Conservation (phyloP, 805 yeast species). For the Lipomyces mesembrius region DNA sequence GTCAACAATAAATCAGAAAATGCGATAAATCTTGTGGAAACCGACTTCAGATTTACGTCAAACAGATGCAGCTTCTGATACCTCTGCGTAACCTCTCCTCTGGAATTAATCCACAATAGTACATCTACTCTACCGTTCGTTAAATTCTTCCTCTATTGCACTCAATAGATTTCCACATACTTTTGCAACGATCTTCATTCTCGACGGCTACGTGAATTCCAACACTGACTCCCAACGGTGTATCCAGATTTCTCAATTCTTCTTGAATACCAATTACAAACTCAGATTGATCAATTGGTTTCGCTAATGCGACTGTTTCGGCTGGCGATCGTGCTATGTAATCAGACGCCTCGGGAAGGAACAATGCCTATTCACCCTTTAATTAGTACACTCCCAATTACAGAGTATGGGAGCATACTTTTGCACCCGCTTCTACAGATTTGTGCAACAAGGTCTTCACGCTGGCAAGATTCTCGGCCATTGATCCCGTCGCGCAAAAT, state of each 20-base stretch:
- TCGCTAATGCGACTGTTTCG: constrained; percentile 67
- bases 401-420: constrained; percentile 46
- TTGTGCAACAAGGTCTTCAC: constrained; percentile 64
- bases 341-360: constrained; percentile 94
- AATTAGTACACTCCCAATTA: background rate
- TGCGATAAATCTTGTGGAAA: background rate
- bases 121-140: constrained; percentile 49
- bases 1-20: background rate
- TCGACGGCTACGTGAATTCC: constrained; percentile 85
- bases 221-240: constrained; percentile 66
- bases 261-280: constrained; percentile 53
- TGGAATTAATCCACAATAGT: constrained; percentile 67
- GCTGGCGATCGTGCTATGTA: constrained; percentile 72
- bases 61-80: constrained; percentile 89
- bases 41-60: constrained; percentile 70
- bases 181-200: constrained; percentile 58
- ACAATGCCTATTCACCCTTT: constrained; percentile 48
- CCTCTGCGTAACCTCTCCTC: constrained; percentile 67
- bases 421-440: constrained; percentile 66
- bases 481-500: constrained; percentile 70
- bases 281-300: constrained; percentile 49
- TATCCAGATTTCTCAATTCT: constrained; percentile 52
- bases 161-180: constrained; percentile 11
- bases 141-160: background rate
- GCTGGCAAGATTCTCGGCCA: constrained; percentile 61